These are phyloP conservation scores for Spongospora subterranea DNA, from an alignment of 208 protist species.

Conservation along the genomic window DNA sequence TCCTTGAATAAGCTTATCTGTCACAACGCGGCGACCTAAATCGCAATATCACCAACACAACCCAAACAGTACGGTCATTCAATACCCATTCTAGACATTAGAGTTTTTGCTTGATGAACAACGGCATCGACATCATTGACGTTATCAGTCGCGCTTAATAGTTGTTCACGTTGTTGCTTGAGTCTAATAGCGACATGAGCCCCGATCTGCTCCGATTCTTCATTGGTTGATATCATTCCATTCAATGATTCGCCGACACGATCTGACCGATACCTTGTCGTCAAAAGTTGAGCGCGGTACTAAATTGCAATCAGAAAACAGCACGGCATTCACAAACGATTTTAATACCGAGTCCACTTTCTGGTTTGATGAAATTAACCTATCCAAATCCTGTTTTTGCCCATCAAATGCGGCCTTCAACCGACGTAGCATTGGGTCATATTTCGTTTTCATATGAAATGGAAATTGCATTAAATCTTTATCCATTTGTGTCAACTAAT, in stretches of 20 bases:
- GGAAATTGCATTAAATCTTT: conserved; percentile 20
- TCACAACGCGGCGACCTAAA: conserved; percentile 27
- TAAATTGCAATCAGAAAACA: too few relatives aligned
- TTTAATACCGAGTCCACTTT: neutral
- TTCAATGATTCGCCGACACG: neutral
- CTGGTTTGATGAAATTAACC: neutral
- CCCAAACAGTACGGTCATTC: conserved; percentile 1
- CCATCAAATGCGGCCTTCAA: conserved; percentile 36
- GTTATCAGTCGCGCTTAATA: neutral
- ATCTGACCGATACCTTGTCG: neutral
- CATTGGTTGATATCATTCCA: conserved; percentile 28
- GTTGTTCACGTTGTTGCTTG: conserved; percentile 13
- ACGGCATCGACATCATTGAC: conserved; percentile 27
- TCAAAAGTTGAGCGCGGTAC: conserved; percentile 11
- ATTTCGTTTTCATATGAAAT: conserved; percentile 55
- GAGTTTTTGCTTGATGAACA: neutral
- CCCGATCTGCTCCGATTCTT: conserved; percentile 37
- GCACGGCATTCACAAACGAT: too few relatives aligned
- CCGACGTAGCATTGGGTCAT: neutral
- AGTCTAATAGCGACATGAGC: neutral
- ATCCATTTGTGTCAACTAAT: conserved; percentile 47
- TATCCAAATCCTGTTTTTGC: conserved; percentile 10
- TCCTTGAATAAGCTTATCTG: conserved; percentile 33
- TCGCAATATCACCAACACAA: neutral
- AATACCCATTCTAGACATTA: conserved; percentile 45